These are phyloP conservation scores for Ganoderma lingzhi DNA, from an alignment of 1,284 basidiomycete species.

Conservation along the genomic window DNA sequence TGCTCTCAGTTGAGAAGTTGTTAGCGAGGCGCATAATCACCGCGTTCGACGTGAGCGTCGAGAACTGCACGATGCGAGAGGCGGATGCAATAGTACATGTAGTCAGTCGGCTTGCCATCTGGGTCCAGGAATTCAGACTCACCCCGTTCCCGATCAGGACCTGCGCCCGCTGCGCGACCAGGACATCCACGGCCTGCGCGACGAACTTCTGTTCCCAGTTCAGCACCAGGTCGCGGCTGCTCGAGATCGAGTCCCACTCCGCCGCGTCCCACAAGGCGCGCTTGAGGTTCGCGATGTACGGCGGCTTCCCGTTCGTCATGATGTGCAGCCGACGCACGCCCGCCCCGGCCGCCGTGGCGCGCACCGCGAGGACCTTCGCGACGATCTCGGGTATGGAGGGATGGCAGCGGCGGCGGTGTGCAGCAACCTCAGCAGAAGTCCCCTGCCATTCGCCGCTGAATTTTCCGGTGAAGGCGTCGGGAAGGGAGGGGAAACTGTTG, in stretches of 20 bases:
- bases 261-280: conserved; percentile 40
- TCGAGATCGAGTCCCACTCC: conserved; percentile 38
- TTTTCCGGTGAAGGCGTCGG: conserved; percentile 19
- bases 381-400: conserved; percentile 57
- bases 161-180: conserved; percentile 51
- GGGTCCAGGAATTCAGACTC: background rate
- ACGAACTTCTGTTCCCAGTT: conserved; percentile 49
- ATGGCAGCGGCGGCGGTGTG: conserved; percentile 55
- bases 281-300: conserved; percentile 52
- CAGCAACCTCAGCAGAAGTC: background rate
- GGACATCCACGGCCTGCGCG: conserved; percentile 52
- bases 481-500: conserved; percentile 50
- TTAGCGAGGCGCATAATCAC: conserved; percentile 40
- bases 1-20: conserved; percentile 26
- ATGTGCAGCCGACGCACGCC: conserved; percentile 53
- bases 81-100: background rate
- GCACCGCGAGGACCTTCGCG: conserved; percentile 48
- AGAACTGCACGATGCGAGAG: conserved; percentile 32
- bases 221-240: conserved; percentile 46
- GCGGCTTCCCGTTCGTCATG: conserved; percentile 60
- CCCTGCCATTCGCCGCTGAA: background rate
- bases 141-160: conserved; percentile 56
- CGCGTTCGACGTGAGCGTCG: conserved; percentile 39
- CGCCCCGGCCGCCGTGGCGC: conserved; percentile 30
- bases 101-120: background rate